Evolutionary conservation across 1,139 yeast genomes (phyloP).

Genomic region (Hemisphaericaspora lyxosophila): DNA sequence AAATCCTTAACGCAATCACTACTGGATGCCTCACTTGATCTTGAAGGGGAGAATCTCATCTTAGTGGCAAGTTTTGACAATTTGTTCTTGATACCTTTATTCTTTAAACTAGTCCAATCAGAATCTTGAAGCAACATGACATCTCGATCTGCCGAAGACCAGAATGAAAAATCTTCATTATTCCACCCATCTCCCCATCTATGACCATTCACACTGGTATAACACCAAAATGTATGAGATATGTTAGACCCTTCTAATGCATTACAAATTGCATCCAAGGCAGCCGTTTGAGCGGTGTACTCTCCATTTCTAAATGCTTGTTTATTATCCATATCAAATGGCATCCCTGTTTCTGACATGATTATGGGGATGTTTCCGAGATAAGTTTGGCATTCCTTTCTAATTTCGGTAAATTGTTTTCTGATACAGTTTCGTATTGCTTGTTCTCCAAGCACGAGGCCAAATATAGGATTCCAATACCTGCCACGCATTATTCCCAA

Average conservation of each 20-base stretch:
- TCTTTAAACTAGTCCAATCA: neutral
- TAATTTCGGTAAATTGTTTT: conserved; percentile 64
- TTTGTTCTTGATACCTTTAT: neutral
- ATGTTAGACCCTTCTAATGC: conserved; percentile 75
- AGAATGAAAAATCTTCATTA: conserved; percentile 87
- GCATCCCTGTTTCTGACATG: conserved; percentile 96
- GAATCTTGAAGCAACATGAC: neutral
- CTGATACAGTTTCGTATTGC: conserved; percentile 72
- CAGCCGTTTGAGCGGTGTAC: conserved; percentile 71
- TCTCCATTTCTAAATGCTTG: conserved; percentile 64
- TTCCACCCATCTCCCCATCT: conserved; percentile 91
- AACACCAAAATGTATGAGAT: conserved; percentile 85
- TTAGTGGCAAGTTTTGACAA: conserved; percentile 4
- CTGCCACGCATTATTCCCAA: conserved; percentile 82
- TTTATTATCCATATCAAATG: conserved; percentile 87
- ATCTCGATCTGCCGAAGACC: conserved; percentile 65
- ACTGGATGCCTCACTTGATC: conserved; percentile 4
- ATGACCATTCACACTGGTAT: conserved; percentile 69
- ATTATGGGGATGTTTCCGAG: conserved; percentile 71
- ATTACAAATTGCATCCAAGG: conserved; percentile 76
- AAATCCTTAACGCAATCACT: too few species aligned
- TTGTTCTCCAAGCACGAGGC: conserved; percentile 75
- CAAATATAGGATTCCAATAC: conserved; percentile 73
- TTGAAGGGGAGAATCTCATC: conserved; percentile 9
- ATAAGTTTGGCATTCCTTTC: conserved; percentile 55